phyloP scores from a whole-genome alignment of 192 early-diverging fungal genomes.

The Dissophora ornata region DNA sequence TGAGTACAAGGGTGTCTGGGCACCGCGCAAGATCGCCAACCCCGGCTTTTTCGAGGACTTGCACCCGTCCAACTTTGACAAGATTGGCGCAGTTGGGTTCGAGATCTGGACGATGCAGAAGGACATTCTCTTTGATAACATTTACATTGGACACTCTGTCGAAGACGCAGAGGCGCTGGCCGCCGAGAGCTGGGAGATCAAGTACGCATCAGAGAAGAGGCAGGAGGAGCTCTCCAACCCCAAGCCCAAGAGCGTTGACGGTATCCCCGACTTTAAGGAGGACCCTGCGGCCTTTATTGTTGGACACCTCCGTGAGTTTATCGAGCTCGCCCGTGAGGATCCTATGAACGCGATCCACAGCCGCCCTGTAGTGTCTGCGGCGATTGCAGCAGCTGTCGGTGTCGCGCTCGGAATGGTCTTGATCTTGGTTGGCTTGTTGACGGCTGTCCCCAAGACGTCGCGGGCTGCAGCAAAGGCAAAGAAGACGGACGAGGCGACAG shows the following conservation, averaged over 20 bases:
- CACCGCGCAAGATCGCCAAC: conserved; percentile 86
- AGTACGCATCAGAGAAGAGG: conserved; percentile 75
- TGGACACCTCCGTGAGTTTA: conserved; percentile 45
- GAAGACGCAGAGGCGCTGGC: conserved; percentile 77
- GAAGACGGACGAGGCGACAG: conserved; percentile 56
- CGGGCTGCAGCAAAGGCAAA: conserved; percentile 41
- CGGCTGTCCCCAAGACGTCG: conserved; percentile 16
- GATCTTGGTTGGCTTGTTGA: conserved; percentile 50
- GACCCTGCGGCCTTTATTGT: conserved; percentile 49
- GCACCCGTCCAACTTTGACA: conserved; percentile 78
- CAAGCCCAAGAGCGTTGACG: conserved; percentile 2
- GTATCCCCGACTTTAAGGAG: conserved; percentile 36
- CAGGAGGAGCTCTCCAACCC: conserved; percentile 63
- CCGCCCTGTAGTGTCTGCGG: conserved; percentile 48
- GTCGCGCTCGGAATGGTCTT: conserved; percentile 37
- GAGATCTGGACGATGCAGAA: conserved; percentile 96
- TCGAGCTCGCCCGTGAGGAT: conserved; percentile 48
- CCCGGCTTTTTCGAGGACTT: conserved; percentile 87
- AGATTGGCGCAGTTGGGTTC: conserved; percentile 87
- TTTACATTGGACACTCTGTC: conserved; percentile 84
- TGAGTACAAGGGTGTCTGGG: conserved; percentile 92
- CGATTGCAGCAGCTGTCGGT: conserved; percentile 37
- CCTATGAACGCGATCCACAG: conserved; percentile 54
- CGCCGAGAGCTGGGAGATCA: conserved; percentile 82
- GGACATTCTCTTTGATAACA: conserved; percentile 90